Base-by-base conservation (phyloP, 1,139 yeast genomes). In the Candida freyschussii region DNA sequence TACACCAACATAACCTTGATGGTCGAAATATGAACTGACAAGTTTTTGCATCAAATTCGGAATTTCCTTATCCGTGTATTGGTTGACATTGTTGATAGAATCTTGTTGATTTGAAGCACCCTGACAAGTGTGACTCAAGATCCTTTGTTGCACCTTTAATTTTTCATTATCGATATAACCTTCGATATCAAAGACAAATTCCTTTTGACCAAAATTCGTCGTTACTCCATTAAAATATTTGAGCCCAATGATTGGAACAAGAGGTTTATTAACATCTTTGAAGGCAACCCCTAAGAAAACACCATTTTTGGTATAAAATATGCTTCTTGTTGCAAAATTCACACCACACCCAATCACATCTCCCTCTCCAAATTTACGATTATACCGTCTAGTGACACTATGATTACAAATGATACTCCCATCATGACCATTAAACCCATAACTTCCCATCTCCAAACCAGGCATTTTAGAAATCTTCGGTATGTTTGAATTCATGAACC, bases 331-430 rank as follows among this genome's bases (percentile, higher is more conserved):
- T 17, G 72, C 64, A 48, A 75, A 82, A 59, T 87, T 82, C 17
- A 86, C 67, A 3, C 96, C 96, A 56, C 93, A 81, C 0, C 97
- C 97, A 43, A 89, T 67, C 2, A 72, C 65, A 55, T 87, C 96
- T 15, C 68, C 69, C 17, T 59, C 53, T 0, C 77, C 72, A 52
- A 67, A 77, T 26, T 62, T 61, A 19, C 72, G 67, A 1, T 71
- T 70, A 36, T 59, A 68, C 13, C 36, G 55, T 55, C 40, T 62
- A 57, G 31, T 47, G 40, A 27, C 53, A 47, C 54, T 40, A 24
- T 65, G 67, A 21, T 67, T 61, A 17, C 69, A 65, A 29, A 62
- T 56, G n/a, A 68, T 60, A 13, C 62, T 57, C 0, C 83, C 84
- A 42, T 72, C 77, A 41, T 63, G 69, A 5, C 81, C 77, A 47